phyloP scores from a whole-genome alignment of 2,329 filamentous ascomycete species.

The Cladosporium velox region DNA sequence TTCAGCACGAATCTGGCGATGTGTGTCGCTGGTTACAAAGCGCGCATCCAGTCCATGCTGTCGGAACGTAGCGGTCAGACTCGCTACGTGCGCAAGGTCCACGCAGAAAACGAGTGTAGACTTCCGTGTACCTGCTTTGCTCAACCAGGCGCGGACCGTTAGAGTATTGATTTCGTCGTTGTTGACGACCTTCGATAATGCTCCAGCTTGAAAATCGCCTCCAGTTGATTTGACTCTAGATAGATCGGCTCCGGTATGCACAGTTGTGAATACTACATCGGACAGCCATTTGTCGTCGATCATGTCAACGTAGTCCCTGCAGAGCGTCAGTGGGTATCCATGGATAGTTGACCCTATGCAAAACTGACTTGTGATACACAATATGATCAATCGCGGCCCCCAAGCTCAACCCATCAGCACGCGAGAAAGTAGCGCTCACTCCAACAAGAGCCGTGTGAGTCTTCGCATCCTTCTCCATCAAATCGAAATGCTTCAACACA shows the following conservation, averaged over 20 bases:
- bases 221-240: conserved; percentile 62
- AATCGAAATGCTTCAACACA: conserved; percentile 75
- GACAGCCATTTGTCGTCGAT: conserved; percentile 90
- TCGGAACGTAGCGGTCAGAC: conserved; percentile 75
- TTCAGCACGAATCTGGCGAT: conserved; percentile 65
- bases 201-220: conserved; percentile 77
- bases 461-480: conserved; percentile 54
- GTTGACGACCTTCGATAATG: conserved; percentile 83
- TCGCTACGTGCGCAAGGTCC: conserved; percentile 77
- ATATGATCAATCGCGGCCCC: conserved; percentile 90
- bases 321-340: conserved; percentile 20
- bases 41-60: conserved; percentile 76
- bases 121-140: conserved; percentile 70
- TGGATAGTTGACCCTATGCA: conserved; percentile 46
- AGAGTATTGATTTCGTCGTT: conserved; percentile 78
- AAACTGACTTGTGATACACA: conserved; percentile 77
- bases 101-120: conserved; percentile 95
- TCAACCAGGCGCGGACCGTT: conserved; percentile 82
- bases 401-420: conserved; percentile 80
- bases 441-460: conserved; percentile 68
- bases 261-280: conserved; percentile 91
- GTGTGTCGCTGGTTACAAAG: conserved; percentile 83
- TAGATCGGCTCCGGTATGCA: conserved; percentile 78
- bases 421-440: conserved; percentile 78
- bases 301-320: conserved; percentile 70